phyloP scores from a whole-genome alignment of 2,329 filamentous ascomycete species.

The Chrysoporthe cubensis region DNA sequence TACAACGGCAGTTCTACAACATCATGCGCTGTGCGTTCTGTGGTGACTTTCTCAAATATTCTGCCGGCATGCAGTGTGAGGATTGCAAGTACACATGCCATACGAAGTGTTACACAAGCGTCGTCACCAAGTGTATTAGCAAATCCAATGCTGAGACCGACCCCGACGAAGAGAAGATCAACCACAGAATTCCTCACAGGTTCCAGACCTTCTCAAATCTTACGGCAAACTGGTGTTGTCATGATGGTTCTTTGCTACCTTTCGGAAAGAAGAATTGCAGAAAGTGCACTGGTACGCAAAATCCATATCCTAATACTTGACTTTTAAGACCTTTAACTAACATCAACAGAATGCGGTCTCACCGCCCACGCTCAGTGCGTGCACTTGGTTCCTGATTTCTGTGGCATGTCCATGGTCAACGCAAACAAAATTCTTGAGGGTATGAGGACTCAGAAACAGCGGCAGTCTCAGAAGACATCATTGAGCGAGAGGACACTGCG shows the following conservation, averaged over 20 bases:
- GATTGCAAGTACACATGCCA: conserved; percentile 99
- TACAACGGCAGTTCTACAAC: conserved; percentile 99
- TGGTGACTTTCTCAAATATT: conserved; percentile 98
- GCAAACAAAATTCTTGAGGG: conserved; percentile 92
- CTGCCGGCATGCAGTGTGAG: conserved; percentile 97
- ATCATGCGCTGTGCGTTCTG: conserved; percentile 99
- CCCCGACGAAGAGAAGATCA: conserved; percentile 99
- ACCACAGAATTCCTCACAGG: conserved; percentile 96
- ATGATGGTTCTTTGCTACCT: conserved; percentile 94
- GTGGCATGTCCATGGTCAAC: conserved; percentile 97
- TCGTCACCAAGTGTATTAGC: conserved; percentile 99
- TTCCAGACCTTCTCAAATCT: conserved; percentile 98
- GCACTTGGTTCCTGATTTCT: conserved; percentile 97
- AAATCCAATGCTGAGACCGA: conserved; percentile 99
- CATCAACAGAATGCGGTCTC: conserved; percentile 75
- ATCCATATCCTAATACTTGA: not conserved
- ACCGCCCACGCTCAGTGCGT: conserved; percentile 91
- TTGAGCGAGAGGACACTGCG: conserved; percentile 72
- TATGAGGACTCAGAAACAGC: conserved; percentile 75
- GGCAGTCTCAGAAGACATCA: conserved; percentile 59
- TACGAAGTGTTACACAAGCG: conserved; percentile 93
- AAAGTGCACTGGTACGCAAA: conserved; percentile 76
- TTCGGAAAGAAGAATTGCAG: conserved; percentile 94
- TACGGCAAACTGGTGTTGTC: conserved; percentile 98
- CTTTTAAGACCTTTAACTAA: conserved; percentile 34